Percentiles rank a stretch among this genome's conserved stretches.
Evolutionary conservation across 2,329 filamentous ascomycete species (phyloP).

Genomic region (Diaporthe amygdali): DNA sequence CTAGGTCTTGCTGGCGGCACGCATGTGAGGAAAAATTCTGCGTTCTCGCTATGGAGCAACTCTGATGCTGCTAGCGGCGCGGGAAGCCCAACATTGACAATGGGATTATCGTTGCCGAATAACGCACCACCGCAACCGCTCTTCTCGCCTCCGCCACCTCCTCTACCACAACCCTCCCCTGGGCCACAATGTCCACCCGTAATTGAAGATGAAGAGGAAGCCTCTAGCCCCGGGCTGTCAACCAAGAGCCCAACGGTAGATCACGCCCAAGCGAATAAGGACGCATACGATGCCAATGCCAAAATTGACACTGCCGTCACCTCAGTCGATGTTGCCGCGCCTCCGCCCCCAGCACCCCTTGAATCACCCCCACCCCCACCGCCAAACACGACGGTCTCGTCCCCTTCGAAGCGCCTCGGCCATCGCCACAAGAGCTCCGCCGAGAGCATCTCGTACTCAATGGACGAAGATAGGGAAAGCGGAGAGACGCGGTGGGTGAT

Average conservation of each 20-base stretch:
- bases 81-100: slow-evolving; percentile 57
- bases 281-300: slow-evolving; percentile 19
- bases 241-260: slow-evolving; percentile 28
- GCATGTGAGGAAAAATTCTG: slow-evolving; percentile 55
- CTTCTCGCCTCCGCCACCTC: slow-evolving; percentile 32
- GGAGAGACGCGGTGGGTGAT: slow-evolving; percentile 71
- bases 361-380: background rate
- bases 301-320: slow-evolving; percentile 29
- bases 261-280: background rate
- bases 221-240: slow-evolving; percentile 32
- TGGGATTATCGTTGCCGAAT: slow-evolving; percentile 32
- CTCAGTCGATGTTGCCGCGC: slow-evolving; percentile 22
- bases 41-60: slow-evolving; percentile 53
- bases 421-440: slow-evolving; percentile 62
- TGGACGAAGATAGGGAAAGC: slow-evolving; percentile 57
- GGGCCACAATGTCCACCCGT: slow-evolving; percentile 43
- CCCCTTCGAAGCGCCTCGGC: slow-evolving; percentile 38
- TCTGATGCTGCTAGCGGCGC: slow-evolving; percentile 52
- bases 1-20: slow-evolving; percentile 9
- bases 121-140: slow-evolving; percentile 28
- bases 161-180: slow-evolving; percentile 29
- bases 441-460: slow-evolving; percentile 73
- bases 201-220: slow-evolving; percentile 43
- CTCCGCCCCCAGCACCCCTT: background rate
- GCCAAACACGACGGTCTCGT: slow-evolving; percentile 22